Evolutionary conservation across 805 yeast genomes (phyloP).

Genomic region (Yarrowia sp.): DNA sequence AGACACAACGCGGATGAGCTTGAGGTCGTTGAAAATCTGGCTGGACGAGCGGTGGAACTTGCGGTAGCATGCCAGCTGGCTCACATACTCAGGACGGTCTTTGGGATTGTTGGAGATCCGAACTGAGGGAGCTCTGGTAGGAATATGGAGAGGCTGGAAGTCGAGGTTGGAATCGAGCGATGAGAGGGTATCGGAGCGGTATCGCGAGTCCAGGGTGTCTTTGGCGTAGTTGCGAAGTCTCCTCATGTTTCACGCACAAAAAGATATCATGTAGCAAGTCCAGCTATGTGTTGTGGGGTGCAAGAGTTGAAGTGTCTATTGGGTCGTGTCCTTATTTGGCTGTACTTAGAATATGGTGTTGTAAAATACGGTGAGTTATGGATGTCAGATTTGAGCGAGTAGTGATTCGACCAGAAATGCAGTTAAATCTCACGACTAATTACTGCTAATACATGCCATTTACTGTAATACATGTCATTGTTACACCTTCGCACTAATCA

Average conservation of each 20-base stretch:
- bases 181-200: neutral
- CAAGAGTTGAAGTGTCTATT: neutral
- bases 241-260: neutral
- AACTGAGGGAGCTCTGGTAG: neutral
- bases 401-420: no score
- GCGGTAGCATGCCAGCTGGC: conserved; percentile 18
- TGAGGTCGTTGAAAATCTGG: conserved; percentile 5
- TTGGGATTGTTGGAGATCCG: conserved; percentile 4
- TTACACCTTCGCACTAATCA: no score
- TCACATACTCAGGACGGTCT: neutral
- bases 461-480: no score
- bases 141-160: neutral
- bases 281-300: neutral
- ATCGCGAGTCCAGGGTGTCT: conserved; percentile 11
- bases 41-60: conserved; percentile 12
- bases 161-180: neutral
- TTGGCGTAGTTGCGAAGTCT: neutral
- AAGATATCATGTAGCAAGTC: neutral
- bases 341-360: no score
- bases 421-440: no score
- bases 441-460: no score
- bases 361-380: no score
- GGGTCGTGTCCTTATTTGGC: no score
- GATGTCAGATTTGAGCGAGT: no score
- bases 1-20: neutral